Evolutionary conservation across 2,329 filamentous ascomycete genomes (phyloP), one percentile per base, ranked within the genome.

Genomic region (Ustilaginoidea virens): DNA sequence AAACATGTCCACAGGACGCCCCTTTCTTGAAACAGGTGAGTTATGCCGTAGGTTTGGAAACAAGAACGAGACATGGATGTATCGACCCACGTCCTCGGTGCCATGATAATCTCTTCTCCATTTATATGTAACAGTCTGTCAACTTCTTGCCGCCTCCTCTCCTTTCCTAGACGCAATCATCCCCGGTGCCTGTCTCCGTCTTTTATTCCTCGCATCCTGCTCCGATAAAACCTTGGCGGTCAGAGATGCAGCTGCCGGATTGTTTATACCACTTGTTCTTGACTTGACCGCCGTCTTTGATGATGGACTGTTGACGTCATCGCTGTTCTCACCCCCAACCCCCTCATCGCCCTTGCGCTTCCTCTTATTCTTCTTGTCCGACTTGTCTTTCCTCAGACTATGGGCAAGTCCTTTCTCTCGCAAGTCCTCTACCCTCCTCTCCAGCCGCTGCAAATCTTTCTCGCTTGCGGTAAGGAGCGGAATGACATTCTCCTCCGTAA

Each of bases 171-270:
- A 31, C 7, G 28, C 20, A 10, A 17, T 30, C 17, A n/a, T n/a
- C n/a, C 28, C 37, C n/a, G 49, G 40, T 2, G 46, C 73, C 40
- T 83, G 44, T 46, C 80, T 92, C 35, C 80, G 64, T 39, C 76
- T 62, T 56, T 87, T 93, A 39, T 83, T 85, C 32, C 69, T 66
- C 44, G 79, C 74, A 28, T 87, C 80, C 49, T 94, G 82, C 44
- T 96, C 87, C 15, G 79, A 77, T 16, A 96, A 51, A 0, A 98
- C 86, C 41, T 76, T 85, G 1, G 80, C 80, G 0, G 87, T 92
- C 24, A 98, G 56, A 4, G 74, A 79, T 0, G 87, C 86, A 0
- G 90, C 90, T 31, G 81, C 69, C 0, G 81, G 63, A 42, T 96
- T 92, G 50, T 93, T 93, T 51, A 96, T 93, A 8, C 77, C 73